Evolutionary conservation across 345 rosid genomes (phyloP), one percentile per base, ranked within the genome.

Genomic region (Dipteronia sinensis): DNA sequence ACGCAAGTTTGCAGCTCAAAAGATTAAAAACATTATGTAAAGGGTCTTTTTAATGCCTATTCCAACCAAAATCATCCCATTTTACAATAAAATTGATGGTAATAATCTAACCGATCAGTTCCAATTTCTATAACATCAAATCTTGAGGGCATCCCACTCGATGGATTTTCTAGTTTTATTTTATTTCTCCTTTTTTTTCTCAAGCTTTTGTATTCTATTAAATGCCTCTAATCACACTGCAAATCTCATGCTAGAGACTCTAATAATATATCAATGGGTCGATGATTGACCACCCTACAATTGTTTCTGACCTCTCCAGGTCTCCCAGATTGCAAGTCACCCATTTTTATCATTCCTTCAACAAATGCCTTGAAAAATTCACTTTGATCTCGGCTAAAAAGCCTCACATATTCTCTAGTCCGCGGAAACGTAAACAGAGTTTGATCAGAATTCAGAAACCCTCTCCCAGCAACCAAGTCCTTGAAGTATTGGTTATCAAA

Each of bases 361-460:
- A 70, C 86, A 69, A 95, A 93, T 0, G 92, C 97, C 23, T 76
- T 70, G 51, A 92, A 93, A 73, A 95, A 95, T 63, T 76, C 87
- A 5, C 10, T 51, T 77, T 94, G 80, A 58, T 92, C 80, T 16
- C 67, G 63, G 79, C 97, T 88, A 53, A 87, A 97, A 65, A 75
- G 69, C 73, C 23, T 66, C 65, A 91, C 98, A 79, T 82, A 89
- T 31, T 76, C 67, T 56, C 90, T 88, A 10, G 98, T 97, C 79
- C 38, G 80, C 16, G 81, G 68, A 23, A 9, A 84, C 1, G 98
- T 91, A 76, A 80, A 92, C 46, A 94, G 82, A 1, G 94, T 97
- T 84, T 97, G 81, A 65, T 97, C 99, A 17, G 99, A 97, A 75
- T 97, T 97, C 2, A 97, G 83, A 77, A 97, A 94, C 34, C 98